A percentile compares a stretch with the other conserved stretches of the same genome.
Evolutionary conservation across 208 protist species (phyloP).

Genomic region (Phytomonas serpens): DNA sequence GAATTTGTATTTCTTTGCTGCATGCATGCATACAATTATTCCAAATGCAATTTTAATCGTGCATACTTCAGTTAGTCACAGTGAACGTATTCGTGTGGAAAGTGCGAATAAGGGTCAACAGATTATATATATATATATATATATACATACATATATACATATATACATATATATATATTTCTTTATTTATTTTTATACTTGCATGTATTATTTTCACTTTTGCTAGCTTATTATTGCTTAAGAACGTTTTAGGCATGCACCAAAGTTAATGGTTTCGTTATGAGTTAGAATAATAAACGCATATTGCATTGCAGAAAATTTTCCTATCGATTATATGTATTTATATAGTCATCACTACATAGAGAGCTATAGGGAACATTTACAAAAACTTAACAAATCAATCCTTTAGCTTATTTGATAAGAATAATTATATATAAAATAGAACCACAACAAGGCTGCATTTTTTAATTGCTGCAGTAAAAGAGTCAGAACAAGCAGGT

Average conservation of each 20-base stretch:
- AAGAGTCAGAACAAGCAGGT: background rate
- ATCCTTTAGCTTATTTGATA: constrained; percentile 9
- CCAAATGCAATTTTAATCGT: background rate
- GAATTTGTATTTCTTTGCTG: background rate
- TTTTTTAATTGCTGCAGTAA: background rate
- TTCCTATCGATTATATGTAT: background rate
- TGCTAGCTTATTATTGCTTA: background rate
- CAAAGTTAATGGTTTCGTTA: background rate
- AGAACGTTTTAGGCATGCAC: background rate
- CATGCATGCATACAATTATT: background rate
- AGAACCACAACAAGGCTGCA: background rate
- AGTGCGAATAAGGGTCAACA: too few relatives aligned
- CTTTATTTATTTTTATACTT: background rate
- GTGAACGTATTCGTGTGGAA: too few relatives aligned
- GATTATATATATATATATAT: background rate
- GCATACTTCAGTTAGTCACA: background rate
- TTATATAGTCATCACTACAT: background rate
- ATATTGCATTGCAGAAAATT: background rate
- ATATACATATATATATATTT: background rate
- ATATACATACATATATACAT: background rate
- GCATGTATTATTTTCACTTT: background rate
- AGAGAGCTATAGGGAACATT: background rate
- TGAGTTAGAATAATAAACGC: background rate
- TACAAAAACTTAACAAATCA: background rate
- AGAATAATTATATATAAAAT: constrained; percentile 2